phyloP scores from a whole-genome alignment of 352 stramenopile species.

The Pythium volutum region DNA sequence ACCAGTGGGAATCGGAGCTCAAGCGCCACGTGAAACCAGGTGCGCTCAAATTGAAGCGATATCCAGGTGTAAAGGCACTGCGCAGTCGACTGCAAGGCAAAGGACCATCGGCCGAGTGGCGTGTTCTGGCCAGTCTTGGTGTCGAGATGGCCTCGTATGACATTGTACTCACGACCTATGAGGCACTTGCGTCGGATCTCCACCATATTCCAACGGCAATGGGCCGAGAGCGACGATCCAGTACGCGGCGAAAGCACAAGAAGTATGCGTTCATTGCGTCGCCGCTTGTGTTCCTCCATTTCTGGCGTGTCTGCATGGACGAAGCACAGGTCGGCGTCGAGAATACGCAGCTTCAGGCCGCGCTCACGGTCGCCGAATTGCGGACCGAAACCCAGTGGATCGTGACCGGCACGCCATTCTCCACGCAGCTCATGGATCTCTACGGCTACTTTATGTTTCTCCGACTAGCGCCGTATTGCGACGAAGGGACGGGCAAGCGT shows the following conservation, averaged over 20 bases:
- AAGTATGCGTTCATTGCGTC: slow-evolving; percentile 84
- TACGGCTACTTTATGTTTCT: slow-evolving; percentile 84
- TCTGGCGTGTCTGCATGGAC: slow-evolving; percentile 91
- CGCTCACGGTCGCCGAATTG: slow-evolving; percentile 81
- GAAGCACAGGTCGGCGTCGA: slow-evolving; percentile 92
- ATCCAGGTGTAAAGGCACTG: slow-evolving; percentile 53
- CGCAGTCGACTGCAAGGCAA: slow-evolving; percentile 26
- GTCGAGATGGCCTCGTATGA: slow-evolving; percentile 74
- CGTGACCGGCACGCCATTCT: slow-evolving; percentile 89
- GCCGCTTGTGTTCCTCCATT: slow-evolving; percentile 83
- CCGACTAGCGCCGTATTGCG: slow-evolving; percentile 40
- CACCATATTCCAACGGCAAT: slow-evolving; percentile 53
- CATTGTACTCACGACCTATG: slow-evolving; percentile 91
- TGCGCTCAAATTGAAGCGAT: slow-evolving; percentile 48
- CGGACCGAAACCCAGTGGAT: slow-evolving; percentile 73
- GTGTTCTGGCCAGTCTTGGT: slow-evolving; percentile 42
- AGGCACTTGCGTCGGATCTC: slow-evolving; percentile 81
- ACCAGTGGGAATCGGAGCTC: slow-evolving; percentile 90
- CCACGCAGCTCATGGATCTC: slow-evolving; percentile 78
- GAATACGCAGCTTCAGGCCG: slow-evolving; percentile 62
- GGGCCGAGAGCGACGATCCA: slow-evolving; percentile 43
- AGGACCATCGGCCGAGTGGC: slow-evolving; percentile 49
- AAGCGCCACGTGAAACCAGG: slow-evolving; percentile 64
- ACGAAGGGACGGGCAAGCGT: slow-evolving; percentile 25
- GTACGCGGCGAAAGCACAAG: slow-evolving; percentile 60